Evolutionary conservation across 2,329 filamentous ascomycete genomes (phyloP).

Genomic region (Myotisia sp.): DNA sequence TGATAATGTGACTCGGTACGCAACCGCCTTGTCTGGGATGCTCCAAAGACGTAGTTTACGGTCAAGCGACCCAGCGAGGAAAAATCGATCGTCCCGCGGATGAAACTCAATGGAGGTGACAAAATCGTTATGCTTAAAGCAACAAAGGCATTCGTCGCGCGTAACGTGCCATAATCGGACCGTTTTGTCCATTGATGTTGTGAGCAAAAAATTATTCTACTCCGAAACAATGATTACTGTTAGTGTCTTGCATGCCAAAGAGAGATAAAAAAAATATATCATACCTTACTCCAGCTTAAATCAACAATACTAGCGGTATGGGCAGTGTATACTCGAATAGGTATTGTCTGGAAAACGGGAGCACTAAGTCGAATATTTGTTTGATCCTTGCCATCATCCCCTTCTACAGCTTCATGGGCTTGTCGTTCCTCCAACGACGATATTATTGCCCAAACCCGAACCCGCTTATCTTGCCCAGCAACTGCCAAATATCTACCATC

Average conservation of each 20-base stretch:
- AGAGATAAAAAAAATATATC: constrained; percentile 7
- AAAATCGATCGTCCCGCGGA: constrained; percentile 88
- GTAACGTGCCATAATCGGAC: constrained; percentile 88
- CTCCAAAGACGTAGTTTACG: constrained; percentile 84
- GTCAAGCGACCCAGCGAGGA: constrained; percentile 84
- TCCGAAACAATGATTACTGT: constrained; percentile 7
- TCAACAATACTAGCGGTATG: constrained; percentile 80
- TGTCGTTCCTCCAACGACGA: constrained; percentile 65
- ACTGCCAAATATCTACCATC: constrained; percentile 84
- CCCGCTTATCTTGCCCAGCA: constrained; percentile 74
- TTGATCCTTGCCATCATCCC: constrained; percentile 34
- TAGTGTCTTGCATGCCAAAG: constrained; percentile 4
- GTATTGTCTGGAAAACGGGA: constrained; percentile 72
- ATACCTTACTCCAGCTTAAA: constrained; percentile 83
- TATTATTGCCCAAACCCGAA: constrained; percentile 81
- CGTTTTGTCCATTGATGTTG: constrained; percentile 95
- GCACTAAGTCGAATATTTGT: constrained; percentile 57
- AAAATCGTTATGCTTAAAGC: constrained; percentile 88
- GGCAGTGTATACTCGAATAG: constrained; percentile 64
- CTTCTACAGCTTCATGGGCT: constrained; percentile 57
- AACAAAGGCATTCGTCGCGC: constrained; percentile 72
- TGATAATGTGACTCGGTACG: constrained; percentile 59
- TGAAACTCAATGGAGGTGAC: constrained; percentile 93
- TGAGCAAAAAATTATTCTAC: constrained; percentile 83
- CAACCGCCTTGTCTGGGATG: constrained; percentile 89